These are phyloP conservation scores for Arthrobotrys musiformis DNA, from an alignment of 2,329 filamentous ascomycete genomes.

Conservation along the genomic window DNA sequence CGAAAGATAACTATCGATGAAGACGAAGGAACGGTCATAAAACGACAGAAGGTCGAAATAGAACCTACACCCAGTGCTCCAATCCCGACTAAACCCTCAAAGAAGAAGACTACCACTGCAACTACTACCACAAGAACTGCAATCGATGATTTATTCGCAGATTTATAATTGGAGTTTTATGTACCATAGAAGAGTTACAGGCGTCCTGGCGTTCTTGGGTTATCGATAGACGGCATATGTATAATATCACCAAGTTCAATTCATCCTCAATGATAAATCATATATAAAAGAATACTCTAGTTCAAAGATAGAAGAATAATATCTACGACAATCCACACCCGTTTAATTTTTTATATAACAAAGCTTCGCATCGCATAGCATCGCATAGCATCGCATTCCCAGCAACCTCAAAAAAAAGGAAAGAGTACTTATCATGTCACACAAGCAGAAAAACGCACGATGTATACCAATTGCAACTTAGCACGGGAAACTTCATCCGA, in stretches of 20 bases:
- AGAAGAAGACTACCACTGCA: conserved; percentile 6
- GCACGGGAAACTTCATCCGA: neutral
- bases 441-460: neutral
- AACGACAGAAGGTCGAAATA: conserved; percentile 26
- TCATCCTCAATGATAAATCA: no score
- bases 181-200: neutral
- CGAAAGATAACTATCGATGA: neutral
- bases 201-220: neutral
- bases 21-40: neutral
- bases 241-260: no score
- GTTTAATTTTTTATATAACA: neutral
- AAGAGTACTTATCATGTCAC: neutral
- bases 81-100: neutral
- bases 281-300: no score
- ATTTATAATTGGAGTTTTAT: conserved; percentile 5
- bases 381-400: neutral
- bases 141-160: conserved; percentile 46
- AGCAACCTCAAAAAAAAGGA: neutral
- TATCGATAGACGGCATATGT: no score
- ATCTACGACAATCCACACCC: neutral
- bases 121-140: conserved; percentile 7
- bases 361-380: conserved; percentile 14
- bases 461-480: conserved; percentile 11
- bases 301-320: no score
- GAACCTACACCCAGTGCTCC: neutral